phyloP scores from a whole-genome alignment of 2,329 filamentous ascomycete species.

The Colletotrichum sp. region DNA sequence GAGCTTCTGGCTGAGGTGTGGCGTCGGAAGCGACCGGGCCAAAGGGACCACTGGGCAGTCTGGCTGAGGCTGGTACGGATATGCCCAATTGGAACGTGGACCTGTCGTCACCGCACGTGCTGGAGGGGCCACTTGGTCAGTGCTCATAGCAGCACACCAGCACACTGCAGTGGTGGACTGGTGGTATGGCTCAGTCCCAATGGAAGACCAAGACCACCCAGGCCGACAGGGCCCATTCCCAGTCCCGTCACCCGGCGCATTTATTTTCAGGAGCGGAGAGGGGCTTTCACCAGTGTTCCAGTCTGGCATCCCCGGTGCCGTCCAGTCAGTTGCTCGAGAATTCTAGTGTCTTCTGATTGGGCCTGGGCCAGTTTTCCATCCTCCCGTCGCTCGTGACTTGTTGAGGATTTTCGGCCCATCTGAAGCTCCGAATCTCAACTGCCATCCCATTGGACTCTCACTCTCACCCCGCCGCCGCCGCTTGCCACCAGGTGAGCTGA shows the following conservation, averaged over 20 bases:
- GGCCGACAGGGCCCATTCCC: background rate
- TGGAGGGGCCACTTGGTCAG: background rate
- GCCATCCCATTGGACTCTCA: background rate
- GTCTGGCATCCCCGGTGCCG: background rate
- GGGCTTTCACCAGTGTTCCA: background rate
- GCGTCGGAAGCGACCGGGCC: background rate
- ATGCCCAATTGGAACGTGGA: background rate
- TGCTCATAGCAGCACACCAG: background rate
- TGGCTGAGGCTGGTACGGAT: background rate
- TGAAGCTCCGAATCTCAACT: conserved; percentile 9
- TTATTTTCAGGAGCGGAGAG: background rate
- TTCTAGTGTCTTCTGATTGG: background rate
- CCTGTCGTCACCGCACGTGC: background rate
- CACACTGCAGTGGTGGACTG: background rate
- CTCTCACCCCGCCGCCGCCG: background rate
- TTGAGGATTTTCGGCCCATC: conserved; percentile 1
- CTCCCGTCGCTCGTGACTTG: background rate
- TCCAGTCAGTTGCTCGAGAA: background rate
- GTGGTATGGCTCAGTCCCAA: background rate
- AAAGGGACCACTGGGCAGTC: background rate
- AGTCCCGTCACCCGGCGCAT: background rate
- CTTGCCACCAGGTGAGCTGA: conserved; percentile 10
- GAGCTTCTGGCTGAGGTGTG: background rate
- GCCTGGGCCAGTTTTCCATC: background rate
- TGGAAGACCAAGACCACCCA: background rate